Evolutionary conservation across 2,329 filamentous ascomycete species (phyloP).

Genomic region (Fusarium liriodendri): DNA sequence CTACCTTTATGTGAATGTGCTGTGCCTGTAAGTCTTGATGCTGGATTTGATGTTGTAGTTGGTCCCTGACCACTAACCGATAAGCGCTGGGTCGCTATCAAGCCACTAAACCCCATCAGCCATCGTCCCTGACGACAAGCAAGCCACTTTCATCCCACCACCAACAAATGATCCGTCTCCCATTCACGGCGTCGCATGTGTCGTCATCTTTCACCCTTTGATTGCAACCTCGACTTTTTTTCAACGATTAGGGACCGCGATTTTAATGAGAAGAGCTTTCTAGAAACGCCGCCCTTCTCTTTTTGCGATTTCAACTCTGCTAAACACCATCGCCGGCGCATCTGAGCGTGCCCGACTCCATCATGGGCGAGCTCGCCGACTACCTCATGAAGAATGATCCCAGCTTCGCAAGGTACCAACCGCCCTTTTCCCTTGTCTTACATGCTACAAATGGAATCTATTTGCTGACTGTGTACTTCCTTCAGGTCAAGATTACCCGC

Average conservation of each 20-base stretch:
- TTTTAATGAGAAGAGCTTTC: neutral
- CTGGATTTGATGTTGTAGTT: neutral
- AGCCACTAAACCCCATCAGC: slow-evolving; percentile 6
- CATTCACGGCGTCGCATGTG: slow-evolving; percentile 26
- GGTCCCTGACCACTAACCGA: neutral
- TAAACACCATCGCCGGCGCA: neutral
- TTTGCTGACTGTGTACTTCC: neutral
- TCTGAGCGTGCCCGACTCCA: slow-evolving; percentile 30
- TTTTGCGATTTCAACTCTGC: neutral
- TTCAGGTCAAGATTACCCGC: slow-evolving; percentile 80
- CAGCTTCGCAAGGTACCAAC: slow-evolving; percentile 67
- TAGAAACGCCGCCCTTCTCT: neutral
- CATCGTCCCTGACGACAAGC: slow-evolving; percentile 11
- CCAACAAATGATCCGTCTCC: neutral
- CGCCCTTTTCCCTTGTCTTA: neutral
- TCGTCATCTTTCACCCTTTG: slow-evolving; percentile 28
- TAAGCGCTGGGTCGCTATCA: neutral
- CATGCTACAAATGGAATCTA: neutral
- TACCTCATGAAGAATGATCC: slow-evolving; percentile 72
- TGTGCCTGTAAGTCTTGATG: neutral
- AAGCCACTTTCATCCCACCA: slow-evolving; percentile 12
- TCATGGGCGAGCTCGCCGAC: slow-evolving; percentile 75
- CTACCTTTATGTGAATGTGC: neutral
- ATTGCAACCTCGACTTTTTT: neutral
- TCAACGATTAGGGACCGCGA: neutral